Evolutionary conservation across 495 filamentous ascomycete genomes (phyloP), one percentile per base, ranked within the genome.

Genomic region (Penicillium cataractarum): DNA sequence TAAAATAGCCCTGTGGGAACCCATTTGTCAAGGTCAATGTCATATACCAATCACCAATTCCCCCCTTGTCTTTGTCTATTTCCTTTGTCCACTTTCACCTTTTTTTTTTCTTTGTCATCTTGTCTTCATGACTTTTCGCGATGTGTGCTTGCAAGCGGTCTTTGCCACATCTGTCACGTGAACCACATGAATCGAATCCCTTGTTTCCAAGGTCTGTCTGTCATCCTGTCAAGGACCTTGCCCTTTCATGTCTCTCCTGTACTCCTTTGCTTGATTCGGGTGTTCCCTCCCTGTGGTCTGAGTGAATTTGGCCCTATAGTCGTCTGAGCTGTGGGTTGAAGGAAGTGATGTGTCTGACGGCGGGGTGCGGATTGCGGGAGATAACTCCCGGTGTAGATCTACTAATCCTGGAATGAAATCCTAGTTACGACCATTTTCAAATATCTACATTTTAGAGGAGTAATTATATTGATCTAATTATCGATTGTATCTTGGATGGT

Each of bases 141-240:
- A 69, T 71, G 65, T 73, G 68, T 68, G 59, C 65, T 65, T 73
- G 71, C 70, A 72, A 77, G 76, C 74, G 70, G 69, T 77, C 64
- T 61, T 70, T 60, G 64, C 67, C 70, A 71, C 66, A 68, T 65
- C 60, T 59, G 63, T 71, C 71, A 70, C 69, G 66, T 74, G 69
- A 66, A 67, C 61, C 58, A 40, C 57, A 65, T 65, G 62, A 31
- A 69, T 73, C 62, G 62, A 31, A 69, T 73, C 62, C 65, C 63
- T 65, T 70, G 63, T 65, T 66, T 60, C 42, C 24, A 59, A 58
- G 66, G 55, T 60, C 52, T 37, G 44, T 61, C 46, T 52, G 26
- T 48, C 53, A 60, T 49, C 57, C n/a, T 60, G 57, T 58, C 49
- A n/a, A 58, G 40, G 40, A 26, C 6, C n/a, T 15, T n/a, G 10